A percentile compares a stretch with the other conserved stretches of the same genome.
Conservation (phyloP, 2,329 filamentous ascomycete genomes). For the Cercospora citrullina region DNA sequence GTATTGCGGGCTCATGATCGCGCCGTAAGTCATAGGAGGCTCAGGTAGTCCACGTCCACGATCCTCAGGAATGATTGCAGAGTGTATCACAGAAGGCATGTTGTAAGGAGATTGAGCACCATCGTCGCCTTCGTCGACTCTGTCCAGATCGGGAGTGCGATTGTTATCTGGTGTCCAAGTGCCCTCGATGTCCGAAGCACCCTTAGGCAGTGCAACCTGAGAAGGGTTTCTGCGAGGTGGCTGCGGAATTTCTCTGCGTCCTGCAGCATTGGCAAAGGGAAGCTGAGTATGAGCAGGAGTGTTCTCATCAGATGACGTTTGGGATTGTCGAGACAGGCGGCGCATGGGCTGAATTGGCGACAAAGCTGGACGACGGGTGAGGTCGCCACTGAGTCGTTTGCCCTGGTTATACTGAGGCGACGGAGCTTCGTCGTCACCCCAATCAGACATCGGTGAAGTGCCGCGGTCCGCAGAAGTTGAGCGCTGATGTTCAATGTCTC, state of each 20-base stretch:
- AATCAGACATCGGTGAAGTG: conserved; percentile 17
- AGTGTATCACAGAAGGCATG: conserved; percentile 10
- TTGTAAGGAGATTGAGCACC: conserved; percentile 18
- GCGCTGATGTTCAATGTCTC: conserved; percentile 8
- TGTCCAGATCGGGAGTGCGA: neutral
- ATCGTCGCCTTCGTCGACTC: conserved; percentile 13
- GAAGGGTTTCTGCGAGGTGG: conserved; percentile 11
- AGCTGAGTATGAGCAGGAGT: conserved; percentile 9
- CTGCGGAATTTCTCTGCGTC: conserved; percentile 11
- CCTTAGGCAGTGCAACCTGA: conserved; percentile 13
- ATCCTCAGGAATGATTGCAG: conserved; percentile 12
- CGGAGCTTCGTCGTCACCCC: conserved; percentile 12
- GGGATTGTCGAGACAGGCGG: conserved; percentile 9
- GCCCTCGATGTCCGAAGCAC: conserved; percentile 9
- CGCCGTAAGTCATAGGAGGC: conserved; percentile 9
- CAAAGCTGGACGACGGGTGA: conserved; percentile 9
- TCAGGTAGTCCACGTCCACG: conserved; percentile 11
- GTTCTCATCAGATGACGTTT: conserved; percentile 4
- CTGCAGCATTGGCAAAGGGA: conserved; percentile 9
- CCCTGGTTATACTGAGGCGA: conserved; percentile 8
- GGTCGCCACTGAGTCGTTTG: neutral
- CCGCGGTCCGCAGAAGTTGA: conserved; percentile 17
- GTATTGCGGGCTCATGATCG: conserved; percentile 11
- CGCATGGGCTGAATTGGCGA: conserved; percentile 20
- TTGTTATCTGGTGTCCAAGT: conserved; percentile 6